Evolutionary conservation across 495 filamentous ascomycete species (phyloP), one percentile per base, ranked within the genome.

Genomic region (Aspergillus baeticus): DNA sequence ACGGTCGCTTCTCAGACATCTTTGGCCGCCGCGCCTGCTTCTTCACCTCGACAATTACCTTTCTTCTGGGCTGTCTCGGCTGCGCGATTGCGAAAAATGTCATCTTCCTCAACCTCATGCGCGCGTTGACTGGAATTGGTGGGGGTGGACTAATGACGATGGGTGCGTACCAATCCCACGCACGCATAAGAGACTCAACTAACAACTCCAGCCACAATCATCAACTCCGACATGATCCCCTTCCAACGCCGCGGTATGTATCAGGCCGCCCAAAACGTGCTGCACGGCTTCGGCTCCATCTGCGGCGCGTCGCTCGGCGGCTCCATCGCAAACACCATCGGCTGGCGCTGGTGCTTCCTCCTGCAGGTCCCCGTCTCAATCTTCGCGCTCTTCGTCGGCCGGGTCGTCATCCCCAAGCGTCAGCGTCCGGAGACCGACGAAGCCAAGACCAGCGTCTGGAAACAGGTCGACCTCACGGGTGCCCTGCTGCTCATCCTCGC

Each of bases 51-150:
- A 81, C 78, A 0, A 62, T 73, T 20, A 64, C 75, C 5, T 81
- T 81, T 49, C 64, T 75, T 29, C 13, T 64, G 10, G 79, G 79
- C 5, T 78, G 75, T 65, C 43, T 75, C 1, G 71, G 76, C 5
- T 78, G 75, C 54, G 83, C 77, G 0, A 31, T 79, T 11, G 82
- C 81, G 8, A 69, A 67, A 18, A 68, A 77, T 26, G 78, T 88
- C 55, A 65, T 82, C 61, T 74, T 81, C 6, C 84, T 96, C 67
- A 92, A 96, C 46, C 62, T 88, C 2, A 93, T 93, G 46, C 73
- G 92, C 14, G 86, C 94, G 2, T 67, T 96, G 10, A 90, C 91
- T 5, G 84, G 83, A 0, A 79, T 86, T 54, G 84, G 82, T 5
- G 84, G 83, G 3, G 81, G 81, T 0, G 82, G 81, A 2, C 61